Conservation (phyloP, 805 yeast genomes). For the Saturnispora bothae region DNA sequence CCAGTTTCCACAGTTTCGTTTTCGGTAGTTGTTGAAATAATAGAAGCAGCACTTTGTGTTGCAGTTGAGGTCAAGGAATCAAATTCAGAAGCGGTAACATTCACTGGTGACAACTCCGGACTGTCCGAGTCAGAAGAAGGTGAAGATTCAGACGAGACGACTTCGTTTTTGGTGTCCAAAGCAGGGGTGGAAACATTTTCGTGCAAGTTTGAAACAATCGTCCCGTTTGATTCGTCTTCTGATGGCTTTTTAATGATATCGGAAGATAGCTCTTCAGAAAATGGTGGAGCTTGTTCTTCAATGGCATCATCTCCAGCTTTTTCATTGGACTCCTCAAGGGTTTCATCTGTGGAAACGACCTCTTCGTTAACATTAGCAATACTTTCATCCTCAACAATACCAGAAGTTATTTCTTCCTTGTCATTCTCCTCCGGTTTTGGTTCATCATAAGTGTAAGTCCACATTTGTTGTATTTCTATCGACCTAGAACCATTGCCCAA, state of each 20-base stretch:
- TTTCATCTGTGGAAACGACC: background rate
- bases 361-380: background rate
- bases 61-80: background rate
- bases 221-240: background rate
- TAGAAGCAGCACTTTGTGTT: conserved; percentile 5
- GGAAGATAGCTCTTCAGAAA: background rate
- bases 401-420: background rate
- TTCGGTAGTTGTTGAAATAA: conserved; percentile 7
- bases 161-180: background rate
- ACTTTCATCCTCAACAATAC: background rate
- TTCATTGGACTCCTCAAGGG: background rate
- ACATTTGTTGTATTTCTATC: conserved; percentile 27
- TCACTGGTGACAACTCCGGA: background rate
- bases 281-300: background rate
- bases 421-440: background rate
- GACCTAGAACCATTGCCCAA: conserved; percentile 24
- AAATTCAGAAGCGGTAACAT: background rate
- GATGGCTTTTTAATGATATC: no score
- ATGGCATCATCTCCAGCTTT: background rate
- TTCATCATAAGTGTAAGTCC: conserved; percentile 25
- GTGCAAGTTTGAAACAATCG: background rate
- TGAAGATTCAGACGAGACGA: background rate
- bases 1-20: background rate
- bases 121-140: background rate
- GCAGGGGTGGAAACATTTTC: background rate